Evolutionary conservation across 2,329 filamentous ascomycete genomes (phyloP).

Genomic region (Ascochyta clinopodiicola): DNA sequence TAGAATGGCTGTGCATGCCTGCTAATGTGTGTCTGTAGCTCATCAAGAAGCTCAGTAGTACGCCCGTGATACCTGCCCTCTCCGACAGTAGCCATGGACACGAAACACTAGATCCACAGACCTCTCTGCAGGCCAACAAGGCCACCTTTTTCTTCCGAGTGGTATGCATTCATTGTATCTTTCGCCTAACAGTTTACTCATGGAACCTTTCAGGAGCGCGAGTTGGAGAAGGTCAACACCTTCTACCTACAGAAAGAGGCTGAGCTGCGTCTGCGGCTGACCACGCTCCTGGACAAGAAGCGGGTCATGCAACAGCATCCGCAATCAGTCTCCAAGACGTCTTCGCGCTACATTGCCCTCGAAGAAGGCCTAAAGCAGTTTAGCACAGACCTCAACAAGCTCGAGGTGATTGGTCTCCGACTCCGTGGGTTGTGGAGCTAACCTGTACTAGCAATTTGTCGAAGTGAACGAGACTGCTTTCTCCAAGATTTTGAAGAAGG

Average conservation of each 20-base stretch:
- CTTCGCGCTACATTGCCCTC: conserved; percentile 90
- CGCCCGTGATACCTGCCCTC: conserved; percentile 80
- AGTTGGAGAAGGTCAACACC: conserved; percentile 97
- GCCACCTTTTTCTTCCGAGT: conserved; percentile 98
- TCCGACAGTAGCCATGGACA: conserved; percentile 61
- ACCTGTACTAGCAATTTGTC: conserved; percentile 78
- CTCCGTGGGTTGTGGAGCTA: conserved; percentile 26
- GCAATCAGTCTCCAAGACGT: conserved; percentile 80
- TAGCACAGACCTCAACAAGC: conserved; percentile 93
- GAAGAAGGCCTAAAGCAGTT: conserved; percentile 98
- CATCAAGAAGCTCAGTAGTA: conserved; percentile 97
- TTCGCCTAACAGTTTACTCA: neutral
- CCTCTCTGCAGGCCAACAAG: conserved; percentile 92
- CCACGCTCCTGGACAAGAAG: conserved; percentile 94
- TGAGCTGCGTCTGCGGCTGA: conserved; percentile 84
- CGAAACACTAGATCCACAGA: conserved; percentile 74
- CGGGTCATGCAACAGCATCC: conserved; percentile 82
- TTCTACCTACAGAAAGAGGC: conserved; percentile 98
- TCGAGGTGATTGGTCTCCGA: conserved; percentile 63
- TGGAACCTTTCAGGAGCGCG: conserved; percentile 73
- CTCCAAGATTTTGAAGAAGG: conserved; percentile 98
- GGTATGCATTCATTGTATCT: conserved; percentile 59
- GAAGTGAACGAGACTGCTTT: conserved; percentile 98
- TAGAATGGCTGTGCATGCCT: conserved; percentile 2
- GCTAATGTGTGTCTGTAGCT: conserved; percentile 65